Percentiles rank a stretch among this genome's conserved stretches.
Evolutionary conservation across 495 filamentous ascomycete genomes (phyloP).

Genomic region (Tuber brumale): DNA sequence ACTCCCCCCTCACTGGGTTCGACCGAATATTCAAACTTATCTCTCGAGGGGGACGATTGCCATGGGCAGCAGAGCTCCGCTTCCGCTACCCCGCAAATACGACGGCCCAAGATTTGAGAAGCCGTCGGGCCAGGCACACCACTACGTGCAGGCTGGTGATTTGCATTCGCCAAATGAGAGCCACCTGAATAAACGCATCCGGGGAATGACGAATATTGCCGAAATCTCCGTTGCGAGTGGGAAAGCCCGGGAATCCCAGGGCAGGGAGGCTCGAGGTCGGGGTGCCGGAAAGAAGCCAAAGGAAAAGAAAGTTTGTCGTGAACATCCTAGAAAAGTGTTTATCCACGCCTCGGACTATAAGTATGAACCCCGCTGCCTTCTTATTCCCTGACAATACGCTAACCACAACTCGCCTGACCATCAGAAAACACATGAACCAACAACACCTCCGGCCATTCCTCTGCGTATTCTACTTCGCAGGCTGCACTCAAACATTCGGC

Average conservation of each 20-base stretch:
- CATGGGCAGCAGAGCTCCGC: not conserved
- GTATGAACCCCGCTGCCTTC: slow-evolving; percentile 10
- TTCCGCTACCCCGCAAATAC: not conserved
- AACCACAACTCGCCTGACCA: slow-evolving; percentile 43
- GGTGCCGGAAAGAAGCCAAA: slow-evolving; percentile 25
- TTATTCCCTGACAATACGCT: slow-evolving; percentile 6
- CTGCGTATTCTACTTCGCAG: slow-evolving; percentile 76
- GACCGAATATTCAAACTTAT: not conserved
- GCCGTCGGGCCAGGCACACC: not conserved
- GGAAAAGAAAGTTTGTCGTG: slow-evolving; percentile 15
- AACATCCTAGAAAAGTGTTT: slow-evolving; percentile 18
- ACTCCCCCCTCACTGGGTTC: not conserved
- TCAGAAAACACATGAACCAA: slow-evolving; percentile 49
- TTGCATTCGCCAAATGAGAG: no score
- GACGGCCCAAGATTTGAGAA: not conserved
- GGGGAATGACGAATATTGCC: no score
- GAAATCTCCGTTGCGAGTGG: no score
- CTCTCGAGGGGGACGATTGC: not conserved
- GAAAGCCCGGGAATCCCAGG: not conserved
- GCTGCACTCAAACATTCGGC: slow-evolving; percentile 73
- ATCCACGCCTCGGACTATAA: slow-evolving; percentile 26
- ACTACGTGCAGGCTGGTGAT: not conserved
- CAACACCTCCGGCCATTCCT: slow-evolving; percentile 60
- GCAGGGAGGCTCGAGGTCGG: not conserved
- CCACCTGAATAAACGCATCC: no score